Conservation (phyloP, 2,329 filamentous ascomycete genomes). For the Sclerotinia minor region DNA sequence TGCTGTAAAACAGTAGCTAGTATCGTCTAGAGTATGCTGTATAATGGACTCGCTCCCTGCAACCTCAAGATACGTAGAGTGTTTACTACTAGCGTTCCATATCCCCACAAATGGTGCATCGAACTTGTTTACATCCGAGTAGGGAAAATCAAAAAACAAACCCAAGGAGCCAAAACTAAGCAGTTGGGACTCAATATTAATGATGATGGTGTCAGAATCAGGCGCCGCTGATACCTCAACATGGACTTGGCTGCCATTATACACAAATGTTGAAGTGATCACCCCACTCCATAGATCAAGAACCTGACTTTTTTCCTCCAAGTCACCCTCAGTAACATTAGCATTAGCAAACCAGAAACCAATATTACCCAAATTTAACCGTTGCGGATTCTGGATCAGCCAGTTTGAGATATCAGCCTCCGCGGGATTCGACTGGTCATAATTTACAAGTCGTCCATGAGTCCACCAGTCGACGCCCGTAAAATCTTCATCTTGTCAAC, state of each 20-base stretch:
- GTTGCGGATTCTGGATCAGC: constrained; percentile 53
- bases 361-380: constrained; percentile 48
- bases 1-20: constrained; percentile 43
- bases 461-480: constrained; percentile 41
- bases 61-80: constrained; percentile 41
- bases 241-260: constrained; percentile 41
- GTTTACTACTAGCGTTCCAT: constrained; percentile 45
- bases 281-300: constrained; percentile 45
- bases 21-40: constrained; percentile 44
- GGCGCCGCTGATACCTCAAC: constrained; percentile 46
- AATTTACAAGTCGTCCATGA: constrained; percentile 47
- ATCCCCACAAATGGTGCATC: constrained; percentile 47
- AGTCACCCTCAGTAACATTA: constrained; percentile 39
- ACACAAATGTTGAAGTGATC: constrained; percentile 45
- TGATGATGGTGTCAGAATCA: constrained; percentile 44
- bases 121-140: constrained; percentile 47
- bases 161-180: constrained; percentile 42
- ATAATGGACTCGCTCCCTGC: constrained; percentile 40
- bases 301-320: constrained; percentile 42
- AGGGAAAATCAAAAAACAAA: constrained; percentile 48
- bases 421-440: constrained; percentile 46
- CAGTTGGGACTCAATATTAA: constrained; percentile 44
- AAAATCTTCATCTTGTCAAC: constrained; percentile 12
- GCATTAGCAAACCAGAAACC: constrained; percentile 43
- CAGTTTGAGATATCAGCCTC: constrained; percentile 48